Base-by-base conservation (phyloP, 2,329 filamentous ascomycete species). In the Claviceps pazoutovae region DNA sequence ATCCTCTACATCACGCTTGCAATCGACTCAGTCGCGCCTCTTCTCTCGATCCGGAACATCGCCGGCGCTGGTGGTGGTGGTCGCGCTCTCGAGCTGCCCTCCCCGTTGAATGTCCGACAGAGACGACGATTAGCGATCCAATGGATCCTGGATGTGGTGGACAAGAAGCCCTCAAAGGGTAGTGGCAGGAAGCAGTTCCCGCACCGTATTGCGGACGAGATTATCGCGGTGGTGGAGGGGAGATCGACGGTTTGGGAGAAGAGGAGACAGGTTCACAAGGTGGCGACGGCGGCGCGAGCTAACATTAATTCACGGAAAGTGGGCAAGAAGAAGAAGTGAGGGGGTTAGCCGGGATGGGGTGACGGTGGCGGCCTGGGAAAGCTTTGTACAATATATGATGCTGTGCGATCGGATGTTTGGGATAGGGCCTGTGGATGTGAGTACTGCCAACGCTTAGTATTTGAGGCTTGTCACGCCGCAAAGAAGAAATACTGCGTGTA, bases 11-110 rank as follows among this genome's bases (percentile, higher is more conserved):
- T 98, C 47, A 88, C 85, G 13, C 76, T 94, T 36, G 89, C 90
- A 36, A 83, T 98, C 61, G 93, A 98, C 74, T 94, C 88, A 9
- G 84, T 98, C 23, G 88, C 90, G 1, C 93, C 93, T 9, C 77
- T 98, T 16, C 74, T 98, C 62, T 84, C 85, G 58, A 83, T 98
- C 62, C 80, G 82, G 51, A 78, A 78, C 55, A 78, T 88, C 60
- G 81, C 81, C 61, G 89, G 88, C 58, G 79, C 86, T 38, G 87
- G 85, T 1, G 91, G 91, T 69, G 93, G 93, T 72, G 93, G 93
- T 67, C 78, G 80, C 38, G 79, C 88, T 13, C 77, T 96, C 53
- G 88, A 91, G 52, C 77, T 96, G 38, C 93, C 93, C 0, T 74
- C 83, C 21, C 91, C 93, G 1, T 74, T 97, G 19, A 73, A 75